Percentiles rank a stretch among this genome's conserved stretches.
phyloP scores from a whole-genome alignment of 83 land plant genomes.

The Thuja plicata region DNA sequence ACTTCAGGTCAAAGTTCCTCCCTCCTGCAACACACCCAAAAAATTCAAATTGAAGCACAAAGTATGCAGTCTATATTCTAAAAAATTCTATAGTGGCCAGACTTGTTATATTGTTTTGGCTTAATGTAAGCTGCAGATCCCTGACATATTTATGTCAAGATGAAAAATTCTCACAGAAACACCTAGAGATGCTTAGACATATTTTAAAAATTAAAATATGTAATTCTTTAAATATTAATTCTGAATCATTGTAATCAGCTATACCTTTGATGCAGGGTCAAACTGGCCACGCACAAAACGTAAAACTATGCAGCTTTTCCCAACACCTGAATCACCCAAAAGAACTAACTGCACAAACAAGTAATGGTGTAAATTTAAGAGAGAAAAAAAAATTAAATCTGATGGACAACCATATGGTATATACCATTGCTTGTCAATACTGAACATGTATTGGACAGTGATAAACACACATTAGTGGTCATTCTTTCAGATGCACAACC shows the following conservation, averaged over 20 bases:
- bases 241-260: neutral
- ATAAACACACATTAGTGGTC: neutral
- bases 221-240: neutral
- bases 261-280: constrained; percentile 97
- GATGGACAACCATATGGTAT: neutral
- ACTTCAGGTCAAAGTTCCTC: neutral
- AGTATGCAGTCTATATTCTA: neutral
- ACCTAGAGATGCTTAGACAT: neutral
- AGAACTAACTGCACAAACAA: constrained; percentile 68
- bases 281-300: constrained; percentile 99
- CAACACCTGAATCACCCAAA: constrained; percentile 96
- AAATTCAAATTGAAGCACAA: neutral
- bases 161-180: neutral
- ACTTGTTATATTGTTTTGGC: neutral
- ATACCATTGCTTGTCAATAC: neutral
- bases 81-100: neutral
- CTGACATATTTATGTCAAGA: neutral
- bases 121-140: neutral
- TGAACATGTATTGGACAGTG: neutral
- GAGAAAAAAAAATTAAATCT: neutral
- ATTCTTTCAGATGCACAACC: neutral
- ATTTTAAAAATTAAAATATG: neutral
- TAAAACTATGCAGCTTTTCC: constrained; percentile 97
- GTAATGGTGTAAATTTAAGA: neutral
- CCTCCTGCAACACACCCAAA: neutral